Conservation (phyloP, 805 yeast species). For the Alloascoidea hylecoeti region DNA sequence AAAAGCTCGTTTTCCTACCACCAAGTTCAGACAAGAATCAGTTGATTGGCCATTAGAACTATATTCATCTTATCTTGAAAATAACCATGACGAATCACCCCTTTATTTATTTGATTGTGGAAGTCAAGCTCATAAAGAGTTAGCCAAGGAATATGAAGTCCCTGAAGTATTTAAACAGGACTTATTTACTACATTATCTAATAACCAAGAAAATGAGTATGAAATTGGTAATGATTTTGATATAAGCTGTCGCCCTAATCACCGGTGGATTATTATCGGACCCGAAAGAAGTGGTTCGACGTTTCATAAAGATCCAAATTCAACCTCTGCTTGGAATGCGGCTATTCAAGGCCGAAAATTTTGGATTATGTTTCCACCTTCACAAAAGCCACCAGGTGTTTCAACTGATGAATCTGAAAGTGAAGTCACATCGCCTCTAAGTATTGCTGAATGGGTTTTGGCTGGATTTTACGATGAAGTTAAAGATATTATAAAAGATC, state of each 20-base stretch:
- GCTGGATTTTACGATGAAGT: conserved; percentile 71
- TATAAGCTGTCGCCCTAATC: conserved; percentile 63
- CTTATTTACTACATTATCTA: conserved; percentile 39
- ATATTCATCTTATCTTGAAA: conserved; percentile 44
- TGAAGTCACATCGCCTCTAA: conserved; percentile 87
- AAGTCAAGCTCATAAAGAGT: conserved; percentile 35
- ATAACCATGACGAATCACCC: conserved; percentile 72
- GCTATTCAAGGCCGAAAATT: conserved; percentile 60
- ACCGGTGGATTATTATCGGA: conserved; percentile 86
- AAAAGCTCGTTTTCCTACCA: conserved; percentile 37
- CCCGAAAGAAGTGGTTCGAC: conserved; percentile 76
- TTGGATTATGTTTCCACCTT: conserved; percentile 85
- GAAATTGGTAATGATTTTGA: neutral
- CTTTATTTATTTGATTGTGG: conserved; percentile 76
- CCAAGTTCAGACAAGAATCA: conserved; percentile 68
- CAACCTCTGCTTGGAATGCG: conserved; percentile 86
- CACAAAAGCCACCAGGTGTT: conserved; percentile 72
- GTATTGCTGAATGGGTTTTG: conserved; percentile 83
- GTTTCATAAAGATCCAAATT: conserved; percentile 87
- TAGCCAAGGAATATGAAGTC: conserved; percentile 34
- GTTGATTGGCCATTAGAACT: conserved; percentile 62
- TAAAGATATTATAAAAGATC: conserved; percentile 15
- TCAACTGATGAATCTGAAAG: conserved; percentile 62
- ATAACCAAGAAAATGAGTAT: conserved; percentile 11
- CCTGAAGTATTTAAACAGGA: conserved; percentile 48